phyloP scores from a whole-genome alignment of 805 yeast species.

The Kodamaea neixiangensis region DNA sequence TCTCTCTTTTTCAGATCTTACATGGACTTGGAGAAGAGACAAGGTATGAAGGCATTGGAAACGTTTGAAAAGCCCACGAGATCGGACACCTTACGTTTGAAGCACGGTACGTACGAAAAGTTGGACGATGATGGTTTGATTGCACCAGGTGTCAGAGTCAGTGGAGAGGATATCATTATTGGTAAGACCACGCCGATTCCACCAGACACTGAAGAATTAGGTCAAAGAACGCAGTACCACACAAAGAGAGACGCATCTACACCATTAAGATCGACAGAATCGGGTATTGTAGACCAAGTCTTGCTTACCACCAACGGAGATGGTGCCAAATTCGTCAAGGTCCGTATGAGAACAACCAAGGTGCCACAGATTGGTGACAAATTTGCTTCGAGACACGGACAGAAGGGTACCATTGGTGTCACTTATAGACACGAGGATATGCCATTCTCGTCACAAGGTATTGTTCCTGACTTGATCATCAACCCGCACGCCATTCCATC shows the following conservation, averaged over 20 bases:
- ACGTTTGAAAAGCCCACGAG: conserved; percentile 97
- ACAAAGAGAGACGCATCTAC: conserved; percentile 99
- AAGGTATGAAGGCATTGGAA: conserved; percentile 97
- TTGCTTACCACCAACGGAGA: conserved; percentile 96
- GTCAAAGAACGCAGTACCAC: conserved; percentile 97
- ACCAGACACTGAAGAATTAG: conserved; percentile 98
- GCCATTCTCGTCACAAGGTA: conserved; percentile 96
- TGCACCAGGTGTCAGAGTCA: conserved; percentile 97
- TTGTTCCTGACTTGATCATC: conserved; percentile 95
- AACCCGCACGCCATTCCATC: conserved; percentile 99
- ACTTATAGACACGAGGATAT: conserved; percentile 98
- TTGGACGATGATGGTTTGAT: conserved; percentile 97
- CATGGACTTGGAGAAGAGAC: conserved; percentile 98
- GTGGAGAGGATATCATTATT: conserved; percentile 97
- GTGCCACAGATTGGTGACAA: conserved; percentile 99
- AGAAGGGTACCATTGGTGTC: conserved; percentile 99
- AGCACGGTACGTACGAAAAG: conserved; percentile 97
- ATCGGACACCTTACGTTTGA: conserved; percentile 90
- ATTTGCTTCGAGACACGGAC: conserved; percentile 99
- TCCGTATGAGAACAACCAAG: conserved; percentile 98
- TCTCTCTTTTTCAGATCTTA: conserved; percentile 95
- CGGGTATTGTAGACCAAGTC: conserved; percentile 98
- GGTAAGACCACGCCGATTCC: conserved; percentile 99
- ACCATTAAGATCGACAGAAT: conserved; percentile 93
- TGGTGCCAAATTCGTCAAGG: conserved; percentile 96